Base-by-base conservation (phyloP, 2,329 filamentous ascomycete species). In the Hypoxylon sp. region DNA sequence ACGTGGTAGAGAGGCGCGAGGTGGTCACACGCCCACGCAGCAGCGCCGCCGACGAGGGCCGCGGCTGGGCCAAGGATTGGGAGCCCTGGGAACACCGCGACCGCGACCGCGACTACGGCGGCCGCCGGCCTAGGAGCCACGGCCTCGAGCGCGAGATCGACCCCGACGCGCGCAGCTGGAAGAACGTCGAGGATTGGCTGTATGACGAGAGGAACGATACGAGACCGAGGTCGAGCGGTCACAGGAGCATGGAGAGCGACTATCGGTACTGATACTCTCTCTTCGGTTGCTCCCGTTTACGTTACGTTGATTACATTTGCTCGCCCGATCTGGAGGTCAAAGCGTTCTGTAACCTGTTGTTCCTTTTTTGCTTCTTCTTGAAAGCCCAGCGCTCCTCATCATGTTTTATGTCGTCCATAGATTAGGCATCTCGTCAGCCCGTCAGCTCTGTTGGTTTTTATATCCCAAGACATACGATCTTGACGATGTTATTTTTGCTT, bases 111-210 rank as follows among this genome's bases (percentile, higher is more conserved):
- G 59, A 54, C 4, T 48, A 50, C 6, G 45, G 48, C 3, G 26
- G 50, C 2, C 55, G 37, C 17, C 37, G 31, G 11, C 20, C 53
- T 35, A 65, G 63, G 21, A 50, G 46, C 29, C 47, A 55, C 33
- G 63, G 62, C 13, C 18, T 68, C 38, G 66, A 67, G 55, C 63
- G 69, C 23, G 69, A 72, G 66, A 62, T 71, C 31, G 71, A 73
- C 31, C 64, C 65, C 1, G 68, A 66, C 4, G 70, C 66, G 29
- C 60, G 69, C 3, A 73, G 72, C 38, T 73, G 72, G 72, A 67
- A 57, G 53, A 67, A 66, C 26, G 72, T 73, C 23, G 70, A 73
- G 62, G 72, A 73, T 51, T 73, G 71, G 71, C 56, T 73, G 11
- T 60, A 66, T 24, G 67, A 71, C 37, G 66, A 65, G 8, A 51